A percentile compares a stretch with the other conserved stretches of the same genome.
These are phyloP conservation scores for Acanthamoeba sp. DNA, from an alignment of 208 protist species.

Conservation along the genomic window DNA sequence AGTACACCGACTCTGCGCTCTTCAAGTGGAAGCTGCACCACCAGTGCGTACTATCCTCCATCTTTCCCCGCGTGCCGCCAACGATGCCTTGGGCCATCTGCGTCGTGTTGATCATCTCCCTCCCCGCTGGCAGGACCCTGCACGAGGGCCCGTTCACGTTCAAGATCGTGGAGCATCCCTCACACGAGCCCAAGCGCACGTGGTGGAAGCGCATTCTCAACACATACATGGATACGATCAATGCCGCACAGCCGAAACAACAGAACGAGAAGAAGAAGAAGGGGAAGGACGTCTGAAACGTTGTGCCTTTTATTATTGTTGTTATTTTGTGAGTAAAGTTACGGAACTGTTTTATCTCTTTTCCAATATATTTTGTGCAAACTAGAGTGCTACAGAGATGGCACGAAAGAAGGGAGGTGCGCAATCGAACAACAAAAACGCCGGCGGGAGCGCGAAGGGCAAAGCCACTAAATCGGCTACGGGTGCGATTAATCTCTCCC, in stretches of 20 bases:
- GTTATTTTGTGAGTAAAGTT: too few relatives aligned
- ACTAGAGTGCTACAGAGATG: too few relatives aligned
- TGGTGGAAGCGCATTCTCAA: constrained; percentile 69
- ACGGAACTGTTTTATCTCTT: too few relatives aligned
- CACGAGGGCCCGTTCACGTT: constrained; percentile 57
- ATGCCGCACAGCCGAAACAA: background rate
- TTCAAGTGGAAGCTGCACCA: constrained; percentile 73
- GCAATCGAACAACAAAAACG: too few relatives aligned
- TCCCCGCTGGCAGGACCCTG: background rate
- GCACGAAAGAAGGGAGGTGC: too few relatives aligned
- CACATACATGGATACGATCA: background rate
- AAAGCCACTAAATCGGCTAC: too few relatives aligned
- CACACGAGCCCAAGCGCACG: constrained; percentile 19
- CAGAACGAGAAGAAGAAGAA: background rate
- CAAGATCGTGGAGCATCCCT: constrained; percentile 29
- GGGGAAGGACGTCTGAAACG: too few relatives aligned
- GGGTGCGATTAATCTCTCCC: background rate
- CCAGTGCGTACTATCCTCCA: background rate
- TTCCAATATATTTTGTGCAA: too few relatives aligned
- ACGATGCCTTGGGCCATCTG: too few relatives aligned
- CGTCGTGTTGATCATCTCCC: background rate
- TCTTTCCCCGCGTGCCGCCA: background rate
- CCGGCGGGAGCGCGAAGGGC: too few relatives aligned
- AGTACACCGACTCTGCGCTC: constrained; percentile 63
- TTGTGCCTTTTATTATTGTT: too few relatives aligned